Percentiles rank a stretch among this genome's conserved stretches.
Conservation (phyloP, 2,329 filamentous ascomycete genomes). For the Colletotrichum sansevieriae region DNA sequence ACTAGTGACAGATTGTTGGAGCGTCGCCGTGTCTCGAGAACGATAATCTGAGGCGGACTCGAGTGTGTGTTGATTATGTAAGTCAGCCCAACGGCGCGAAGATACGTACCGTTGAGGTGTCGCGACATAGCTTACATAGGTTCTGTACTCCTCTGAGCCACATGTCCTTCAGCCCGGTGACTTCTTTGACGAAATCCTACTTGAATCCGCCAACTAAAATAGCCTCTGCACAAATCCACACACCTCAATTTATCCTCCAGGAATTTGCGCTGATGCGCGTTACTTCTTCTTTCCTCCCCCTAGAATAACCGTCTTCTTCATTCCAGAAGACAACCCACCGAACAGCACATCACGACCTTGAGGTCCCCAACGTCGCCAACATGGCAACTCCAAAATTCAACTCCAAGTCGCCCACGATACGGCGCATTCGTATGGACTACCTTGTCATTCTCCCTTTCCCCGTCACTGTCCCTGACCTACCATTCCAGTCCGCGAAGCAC, state of each 20-base stretch:
- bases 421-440: conserved; percentile 77
- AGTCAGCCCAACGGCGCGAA: conserved; percentile 2
- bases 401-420: conserved; percentile 85
- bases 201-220: too few species aligned
- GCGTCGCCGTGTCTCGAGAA: conserved; percentile 4
- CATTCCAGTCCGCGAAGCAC: conserved; percentile 84
- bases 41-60: neutral
- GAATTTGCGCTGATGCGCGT: too few species aligned
- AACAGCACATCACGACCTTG: too few species aligned
- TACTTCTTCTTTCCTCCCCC: too few species aligned
- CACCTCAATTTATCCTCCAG: too few species aligned
- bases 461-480: conserved; percentile 3
- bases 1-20: too few species aligned
- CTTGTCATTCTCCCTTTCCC: conserved; percentile 26
- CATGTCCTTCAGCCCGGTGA: neutral
- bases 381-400: conserved; percentile 69
- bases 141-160: too few species aligned
- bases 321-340: too few species aligned
- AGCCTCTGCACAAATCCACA: too few species aligned
- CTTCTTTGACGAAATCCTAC: too few species aligned
- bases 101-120: neutral
- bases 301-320: too few species aligned
- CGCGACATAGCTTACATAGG: too few species aligned
- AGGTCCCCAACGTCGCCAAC: conserved; percentile 31
- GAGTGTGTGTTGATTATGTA: conserved; percentile 34